Percentiles rank a stretch among this genome's conserved stretches.
Conservation (phyloP, 768 basidiomycete species). For the Nidularia sp. region DNA sequence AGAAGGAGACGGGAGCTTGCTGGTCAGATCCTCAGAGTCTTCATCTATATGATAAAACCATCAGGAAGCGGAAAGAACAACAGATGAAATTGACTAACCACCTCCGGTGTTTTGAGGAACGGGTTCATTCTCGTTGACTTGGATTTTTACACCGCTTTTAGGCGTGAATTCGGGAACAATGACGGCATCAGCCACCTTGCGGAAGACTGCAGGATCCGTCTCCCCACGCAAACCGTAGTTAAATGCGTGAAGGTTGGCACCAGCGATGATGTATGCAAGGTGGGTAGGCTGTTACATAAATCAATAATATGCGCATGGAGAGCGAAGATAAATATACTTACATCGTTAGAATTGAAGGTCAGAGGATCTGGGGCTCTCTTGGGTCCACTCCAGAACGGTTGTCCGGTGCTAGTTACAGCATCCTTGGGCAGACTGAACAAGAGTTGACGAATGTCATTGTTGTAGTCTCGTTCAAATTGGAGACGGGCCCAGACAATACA, state of each 20-base stretch:
- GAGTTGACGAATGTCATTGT: constrained; percentile 89
- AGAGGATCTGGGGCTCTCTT: constrained; percentile 95
- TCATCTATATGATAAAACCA: constrained; percentile 33
- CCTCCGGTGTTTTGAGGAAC: constrained; percentile 51
- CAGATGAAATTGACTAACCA: constrained; percentile 21
- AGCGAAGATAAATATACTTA: constrained; percentile 30
- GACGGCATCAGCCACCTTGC: constrained; percentile 78
- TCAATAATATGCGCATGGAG: constrained; percentile 7
- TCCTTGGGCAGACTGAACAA: constrained; percentile 95
- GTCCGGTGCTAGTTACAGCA: constrained; percentile 83
- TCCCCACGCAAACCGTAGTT: constrained; percentile 97
- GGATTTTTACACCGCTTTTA: constrained; percentile 86
- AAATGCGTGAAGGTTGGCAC: constrained; percentile 94
- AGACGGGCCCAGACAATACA: constrained; percentile 96
- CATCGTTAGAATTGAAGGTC: constrained; percentile 81
- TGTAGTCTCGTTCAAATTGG: constrained; percentile 93
- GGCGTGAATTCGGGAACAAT: constrained; percentile 92
- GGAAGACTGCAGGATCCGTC: constrained; percentile 73
- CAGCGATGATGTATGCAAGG: constrained; percentile 84
- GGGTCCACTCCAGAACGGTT: constrained; percentile 98
- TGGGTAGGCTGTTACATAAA: constrained; percentile 62
- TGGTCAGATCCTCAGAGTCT: constrained; percentile 51
- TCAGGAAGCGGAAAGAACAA: constrained; percentile 7
- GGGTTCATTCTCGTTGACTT: constrained; percentile 91
- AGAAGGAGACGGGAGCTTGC: constrained; percentile 82